These are phyloP conservation scores for Triticum turgidum DNA, from an alignment of 176 grass and related monocot genomes.

Conservation along the genomic window DNA sequence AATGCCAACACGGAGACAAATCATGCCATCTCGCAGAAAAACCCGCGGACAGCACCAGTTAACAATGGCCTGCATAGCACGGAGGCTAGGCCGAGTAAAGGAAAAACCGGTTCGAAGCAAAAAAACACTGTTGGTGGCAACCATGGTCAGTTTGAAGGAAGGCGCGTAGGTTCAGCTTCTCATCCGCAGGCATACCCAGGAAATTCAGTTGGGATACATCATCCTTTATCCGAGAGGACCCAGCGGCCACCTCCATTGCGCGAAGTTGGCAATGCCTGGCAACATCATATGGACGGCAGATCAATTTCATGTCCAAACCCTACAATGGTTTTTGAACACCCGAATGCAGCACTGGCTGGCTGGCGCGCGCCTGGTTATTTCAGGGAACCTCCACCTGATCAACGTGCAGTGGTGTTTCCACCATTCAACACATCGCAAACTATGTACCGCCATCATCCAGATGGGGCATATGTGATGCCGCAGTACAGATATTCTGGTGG, in stretches of 20 bases:
- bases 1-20: not conserved
- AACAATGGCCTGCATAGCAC: not conserved
- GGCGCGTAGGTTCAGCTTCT: not conserved
- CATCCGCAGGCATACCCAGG: not conserved
- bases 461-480: conserved; percentile 4
- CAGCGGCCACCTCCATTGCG: not conserved
- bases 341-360: not conserved
- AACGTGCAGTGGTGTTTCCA: not conserved
- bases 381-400: not conserved
- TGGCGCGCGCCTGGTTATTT: conserved; percentile 1
- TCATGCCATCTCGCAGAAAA: not conserved
- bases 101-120: not conserved
- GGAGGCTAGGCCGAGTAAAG: not conserved
- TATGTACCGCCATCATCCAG: not conserved
- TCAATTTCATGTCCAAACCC: conserved; percentile 5
- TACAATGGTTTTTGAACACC: conserved; percentile 15
- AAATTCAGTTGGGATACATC: conserved; percentile 12
- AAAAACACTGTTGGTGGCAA: not conserved
- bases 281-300: not conserved
- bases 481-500: conserved; percentile 18
- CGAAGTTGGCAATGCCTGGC: conserved; percentile 27
- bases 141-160: conserved; percentile 31
- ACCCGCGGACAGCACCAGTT: not conserved
- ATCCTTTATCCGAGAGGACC: not conserved
- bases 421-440: not conserved